Evolutionary conservation across 495 filamentous ascomycete species (phyloP), one percentile per base, ranked within the genome.

Genomic region (Clohesyomyces aquaticus): DNA sequence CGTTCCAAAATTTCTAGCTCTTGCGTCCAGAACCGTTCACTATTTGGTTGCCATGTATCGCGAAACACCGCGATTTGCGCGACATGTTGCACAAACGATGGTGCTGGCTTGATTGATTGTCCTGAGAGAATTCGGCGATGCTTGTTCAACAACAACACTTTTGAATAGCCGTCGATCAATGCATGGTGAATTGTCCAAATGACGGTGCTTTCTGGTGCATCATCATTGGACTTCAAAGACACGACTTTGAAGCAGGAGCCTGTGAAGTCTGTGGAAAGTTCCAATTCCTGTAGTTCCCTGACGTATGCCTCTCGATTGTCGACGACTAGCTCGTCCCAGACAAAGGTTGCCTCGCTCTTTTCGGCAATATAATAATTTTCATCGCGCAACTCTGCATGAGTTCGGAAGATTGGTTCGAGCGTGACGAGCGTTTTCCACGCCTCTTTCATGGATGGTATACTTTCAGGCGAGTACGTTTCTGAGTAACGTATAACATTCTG

Each of bases 111-210:
- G 25, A 45, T 46, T 21, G 41, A 4, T 8, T 50, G 14, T 3
- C 49, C n/a, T 57, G 58, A 0, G 72, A 76, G 68, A 76, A 71
- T 23, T 9, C 53, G 25, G 23, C 43, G 41, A 4, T 56, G 52
- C 22, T 63, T 63, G 12, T 16, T 6, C 2, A 25, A n/a, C 1
- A 63, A 3, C 21, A 63, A 14, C 11, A 25, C 26, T 14, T 19
- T 9, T 16, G 61, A 53, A 21, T 25, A 49, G 6, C 52, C 52
- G 25, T 63, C 61, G 29, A 63, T 63, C 3, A 63, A 28, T n/a
- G 61, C 51, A 47, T 63, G 61, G 21, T 63, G 61, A 1, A 63
- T 46, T n/a, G 28, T 23, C 61, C 61, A 63, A 18, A 63, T 63
- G 38, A 63, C 10, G 16, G 32, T 45, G 38, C 49, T 61, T 9